Evolutionary conservation across 441 rosid genomes (phyloP).

Genomic region (Daphne laureola): DNA sequence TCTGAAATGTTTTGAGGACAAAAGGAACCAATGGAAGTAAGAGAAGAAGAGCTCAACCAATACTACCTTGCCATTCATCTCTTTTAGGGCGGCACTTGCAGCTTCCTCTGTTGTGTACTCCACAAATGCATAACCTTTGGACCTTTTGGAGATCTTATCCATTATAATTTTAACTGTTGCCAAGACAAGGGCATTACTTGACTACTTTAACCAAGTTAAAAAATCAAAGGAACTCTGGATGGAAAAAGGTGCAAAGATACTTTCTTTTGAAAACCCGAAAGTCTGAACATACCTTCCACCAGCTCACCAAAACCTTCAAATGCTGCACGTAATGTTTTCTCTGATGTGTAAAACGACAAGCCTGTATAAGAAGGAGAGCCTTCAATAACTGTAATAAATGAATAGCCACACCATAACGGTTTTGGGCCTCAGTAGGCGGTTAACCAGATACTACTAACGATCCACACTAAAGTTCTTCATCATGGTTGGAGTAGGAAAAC

Average conservation of each 20-base stretch:
- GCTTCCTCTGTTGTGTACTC: conserved; percentile 92
- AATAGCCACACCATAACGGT: not conserved
- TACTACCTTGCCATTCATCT: conserved; percentile 90
- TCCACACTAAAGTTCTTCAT: too few species aligned
- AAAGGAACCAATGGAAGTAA: too few species aligned
- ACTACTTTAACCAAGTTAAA: not conserved
- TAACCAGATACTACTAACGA: too few species aligned
- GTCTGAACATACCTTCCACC: conserved; percentile 52
- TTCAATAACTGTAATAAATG: conserved; percentile 6
- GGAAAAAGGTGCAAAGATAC: not conserved
- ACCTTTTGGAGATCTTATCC: conserved; percentile 96
- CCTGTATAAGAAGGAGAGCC: conserved; percentile 30
- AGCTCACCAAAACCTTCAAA: conserved; percentile 90
- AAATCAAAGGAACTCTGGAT: not conserved
- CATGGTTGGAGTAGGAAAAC: too few species aligned
- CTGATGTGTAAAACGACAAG: conserved; percentile 90
- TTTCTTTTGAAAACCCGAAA: not conserved
- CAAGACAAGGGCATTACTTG: conserved; percentile 7
- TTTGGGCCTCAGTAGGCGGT: not conserved
- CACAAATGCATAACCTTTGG: conserved; percentile 86
- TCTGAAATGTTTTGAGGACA: too few species aligned
- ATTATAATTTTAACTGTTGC: conserved; percentile 79
- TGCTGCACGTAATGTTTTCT: conserved; percentile 82
- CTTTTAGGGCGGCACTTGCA: conserved; percentile 74
- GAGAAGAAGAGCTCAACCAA: not conserved